Evolutionary conservation across 495 filamentous ascomycete species (phyloP).

Genomic region (Hyaloscypha finlandica): DNA sequence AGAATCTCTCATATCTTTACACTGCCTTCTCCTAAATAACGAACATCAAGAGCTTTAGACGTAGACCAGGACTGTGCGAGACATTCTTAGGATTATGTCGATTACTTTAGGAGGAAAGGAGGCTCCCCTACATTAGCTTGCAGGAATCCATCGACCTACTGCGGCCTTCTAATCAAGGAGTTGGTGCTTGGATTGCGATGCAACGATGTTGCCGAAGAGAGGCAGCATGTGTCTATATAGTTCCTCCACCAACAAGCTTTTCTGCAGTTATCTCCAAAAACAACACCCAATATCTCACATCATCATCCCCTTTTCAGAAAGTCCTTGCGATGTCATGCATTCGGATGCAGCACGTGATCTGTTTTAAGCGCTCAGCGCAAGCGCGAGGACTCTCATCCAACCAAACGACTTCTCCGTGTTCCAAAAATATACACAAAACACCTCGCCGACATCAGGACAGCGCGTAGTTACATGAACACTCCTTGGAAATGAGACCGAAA

Average conservation of each 20-base stretch:
- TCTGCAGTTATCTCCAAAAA: neutral
- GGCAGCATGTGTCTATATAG: neutral
- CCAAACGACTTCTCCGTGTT: neutral
- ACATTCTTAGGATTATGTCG: no score
- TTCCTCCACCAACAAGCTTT: slow-evolving; percentile 2
- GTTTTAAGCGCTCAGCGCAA: neutral
- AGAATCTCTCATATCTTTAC: neutral
- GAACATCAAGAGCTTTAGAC: no score
- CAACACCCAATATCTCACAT: slow-evolving; percentile 8
- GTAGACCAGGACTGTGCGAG: no score
- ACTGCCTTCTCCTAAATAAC: neutral
- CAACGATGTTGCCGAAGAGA: neutral
- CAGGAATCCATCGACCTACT: neutral
- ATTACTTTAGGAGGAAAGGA: no score
- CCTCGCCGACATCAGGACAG: slow-evolving; percentile 10
- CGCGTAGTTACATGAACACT: slow-evolving; percentile 26
- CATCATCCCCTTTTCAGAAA: neutral
- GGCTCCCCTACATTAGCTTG: no score
- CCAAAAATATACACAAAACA: slow-evolving; percentile 23
- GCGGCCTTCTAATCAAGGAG: neutral
- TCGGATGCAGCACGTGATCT: slow-evolving; percentile 7
- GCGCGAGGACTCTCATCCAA: slow-evolving; percentile 20
- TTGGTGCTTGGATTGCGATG: neutral
- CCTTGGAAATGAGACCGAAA: slow-evolving; percentile 1
- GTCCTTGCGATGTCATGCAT: neutral